These are phyloP conservation scores for Termitomyces sp. DNA, from an alignment of 768 basidiomycete genomes.

Conservation along the genomic window DNA sequence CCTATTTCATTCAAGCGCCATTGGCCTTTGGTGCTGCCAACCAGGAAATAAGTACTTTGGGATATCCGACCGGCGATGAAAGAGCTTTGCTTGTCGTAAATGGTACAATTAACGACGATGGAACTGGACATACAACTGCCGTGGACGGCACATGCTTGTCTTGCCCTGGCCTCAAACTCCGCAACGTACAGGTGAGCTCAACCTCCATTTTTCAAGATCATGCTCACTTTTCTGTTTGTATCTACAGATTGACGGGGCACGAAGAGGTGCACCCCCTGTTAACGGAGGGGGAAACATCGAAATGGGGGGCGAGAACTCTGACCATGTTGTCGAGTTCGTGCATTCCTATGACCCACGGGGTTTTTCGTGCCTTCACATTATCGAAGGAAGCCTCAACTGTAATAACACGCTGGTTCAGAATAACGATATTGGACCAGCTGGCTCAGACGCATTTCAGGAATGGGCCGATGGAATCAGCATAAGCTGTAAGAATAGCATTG, in stretches of 20 bases:
- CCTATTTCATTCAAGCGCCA: constrained; percentile 64
- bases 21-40: constrained; percentile 61
- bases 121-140: constrained; percentile 68
- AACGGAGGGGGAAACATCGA: constrained; percentile 77
- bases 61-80: constrained; percentile 64
- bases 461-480: constrained; percentile 86
- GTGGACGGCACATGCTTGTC: constrained; percentile 61
- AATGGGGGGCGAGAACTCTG: constrained; percentile 72
- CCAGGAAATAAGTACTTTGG: constrained; percentile 80
- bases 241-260: constrained; percentile 68
- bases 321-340: constrained; percentile 76
- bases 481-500: constrained; percentile 56
- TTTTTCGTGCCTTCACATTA: constrained; percentile 82
- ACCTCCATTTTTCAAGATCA: background rate
- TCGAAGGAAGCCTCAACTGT: constrained; percentile 66
- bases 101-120: constrained; percentile 55
- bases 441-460: constrained; percentile 56
- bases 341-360: constrained; percentile 72
- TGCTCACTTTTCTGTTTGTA: background rate
- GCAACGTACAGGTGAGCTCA: constrained; percentile 63
- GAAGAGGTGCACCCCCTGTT: constrained; percentile 48
- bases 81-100: constrained; percentile 69
- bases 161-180: constrained; percentile 58
- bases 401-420: constrained; percentile 64
- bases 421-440: constrained; percentile 83